Evolutionary conservation across 805 yeast genomes (phyloP).

Genomic region (Lachancea dasiensis): DNA sequence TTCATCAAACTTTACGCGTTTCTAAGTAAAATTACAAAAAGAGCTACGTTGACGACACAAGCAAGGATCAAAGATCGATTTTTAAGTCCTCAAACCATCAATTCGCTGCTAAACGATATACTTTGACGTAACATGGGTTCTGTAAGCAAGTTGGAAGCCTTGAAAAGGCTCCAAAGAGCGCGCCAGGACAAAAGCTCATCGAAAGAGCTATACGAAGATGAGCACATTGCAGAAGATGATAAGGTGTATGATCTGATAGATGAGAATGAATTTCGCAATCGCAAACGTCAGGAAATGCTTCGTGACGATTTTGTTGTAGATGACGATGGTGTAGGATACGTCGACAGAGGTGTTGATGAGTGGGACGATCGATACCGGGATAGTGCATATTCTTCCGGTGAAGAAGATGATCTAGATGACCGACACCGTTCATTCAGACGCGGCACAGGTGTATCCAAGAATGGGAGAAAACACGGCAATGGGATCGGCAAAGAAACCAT

Average conservation of each 20-base stretch:
- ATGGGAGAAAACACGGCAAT: slow-evolving; percentile 17
- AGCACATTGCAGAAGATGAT: slow-evolving; percentile 45
- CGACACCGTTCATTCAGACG: no score
- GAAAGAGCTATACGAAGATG: slow-evolving; percentile 34
- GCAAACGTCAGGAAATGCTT: slow-evolving; percentile 71
- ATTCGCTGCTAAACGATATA: no score
- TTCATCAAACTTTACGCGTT: neutral
- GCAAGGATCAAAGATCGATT: neutral
- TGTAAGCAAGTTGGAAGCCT: slow-evolving; percentile 49
- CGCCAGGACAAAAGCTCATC: slow-evolving; percentile 29
- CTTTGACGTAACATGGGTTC: slow-evolving; percentile 38
- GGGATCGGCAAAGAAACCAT: slow-evolving; percentile 19
- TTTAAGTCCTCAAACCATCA: no score
- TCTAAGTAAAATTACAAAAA: no score
- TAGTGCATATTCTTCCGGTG: slow-evolving; percentile 53
- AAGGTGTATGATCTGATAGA: slow-evolving; percentile 80
- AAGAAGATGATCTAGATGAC: slow-evolving; percentile 37
- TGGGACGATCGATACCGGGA: slow-evolving; percentile 59
- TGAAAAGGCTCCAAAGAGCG: slow-evolving; percentile 56
- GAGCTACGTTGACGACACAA: neutral
- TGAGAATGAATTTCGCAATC: slow-evolving; percentile 68
- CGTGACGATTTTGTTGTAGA: slow-evolving; percentile 93
- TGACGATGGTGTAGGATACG: slow-evolving; percentile 90
- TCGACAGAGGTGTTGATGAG: slow-evolving; percentile 88
- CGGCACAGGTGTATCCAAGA: slow-evolving; percentile 22